Evolutionary conservation across 108 stramenopile genomes (phyloP), one percentile per base, ranked within the genome.

Genomic region (Cyclostephanos invisitatus): DNA sequence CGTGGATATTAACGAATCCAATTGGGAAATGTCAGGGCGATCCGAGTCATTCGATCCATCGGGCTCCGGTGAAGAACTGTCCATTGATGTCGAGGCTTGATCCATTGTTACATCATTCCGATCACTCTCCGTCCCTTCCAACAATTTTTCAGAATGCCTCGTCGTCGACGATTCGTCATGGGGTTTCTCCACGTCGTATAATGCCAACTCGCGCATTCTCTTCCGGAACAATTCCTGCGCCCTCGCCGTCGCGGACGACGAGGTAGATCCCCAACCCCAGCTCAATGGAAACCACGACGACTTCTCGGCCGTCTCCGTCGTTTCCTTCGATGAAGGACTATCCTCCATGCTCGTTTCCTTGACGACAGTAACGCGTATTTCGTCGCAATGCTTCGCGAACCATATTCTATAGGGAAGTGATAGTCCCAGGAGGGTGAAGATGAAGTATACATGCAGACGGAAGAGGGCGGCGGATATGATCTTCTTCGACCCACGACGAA

Each of bases 321-420:
- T 69, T 10, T 55, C 63, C 15, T 80, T 74, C 24, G 32, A 12
- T 7, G 50, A 15, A 0, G 12, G 0, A n/a, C 62, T 35, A 18
- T 62, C 68, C 46, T 27, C 60, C 18, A 37, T 47, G 35, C 80
- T 60, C 8, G 85, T 87, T 73, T 95, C 94, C 68, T 95, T 95
- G 21, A 89, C 85, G n/a, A 95, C 76, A 0, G 87, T 80, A 0
- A 95, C 90, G 7, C 91, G 80, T 35, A 95, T 58, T 75, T 86
- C 90, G 74, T 95, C 91, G 77, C 94, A 95, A 27, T 90, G 87
- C 24, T 78, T 80, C 25, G 86, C 82, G 69, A 95, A 92, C 91
- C 90, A 90, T 21, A 90, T 80, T 28, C 94, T 81, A 78, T 89
- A 92, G 11, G 94, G 91, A 24, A 92, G 80, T n/a, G 89, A 91